Evolutionary conservation across 73 alveolate species (phyloP), one percentile per base, ranked within the genome.

Genomic region (Paramecium tetraurelia): DNA sequence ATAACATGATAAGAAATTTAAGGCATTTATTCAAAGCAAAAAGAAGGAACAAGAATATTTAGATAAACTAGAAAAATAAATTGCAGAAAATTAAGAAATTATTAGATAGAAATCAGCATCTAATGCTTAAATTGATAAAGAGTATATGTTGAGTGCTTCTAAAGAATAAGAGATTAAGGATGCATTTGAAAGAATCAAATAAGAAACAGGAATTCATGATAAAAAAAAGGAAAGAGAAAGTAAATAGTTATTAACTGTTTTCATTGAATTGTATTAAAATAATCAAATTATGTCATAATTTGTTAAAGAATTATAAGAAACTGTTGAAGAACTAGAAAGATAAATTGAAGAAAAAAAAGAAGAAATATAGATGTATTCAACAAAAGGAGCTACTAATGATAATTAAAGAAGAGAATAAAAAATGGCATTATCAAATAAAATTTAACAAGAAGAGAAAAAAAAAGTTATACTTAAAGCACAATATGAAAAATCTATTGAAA

Each of bases 171-270:
- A 88, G 71, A 88, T 88, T 24, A 88, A 88, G 16, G 86, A 88
- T 24, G 93, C 93, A 2, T 88, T 88, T 88, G 93, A 88, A 46
- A 88, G 93, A 88, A 88, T 88, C 24, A 88, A 88, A 88, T 69
- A 88, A 88, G 93, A 88, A 68, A 88, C 93, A 22, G 93, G 93
- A 43, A 88, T 88, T 12, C 85, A 88, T 70, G 93, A 88, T 77
- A 77, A 77, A 43, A 88, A 76, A 9, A 88, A 88, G 16, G 93
- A 88, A 43, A 88, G 86, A 40, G 93, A 88, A 33, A 88, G 93
- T 58, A 88, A 88, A 41, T 58, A 88, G 43, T 43, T 88, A 41
- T 80, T 88, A 6, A 88, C 85, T 18, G 93, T 88, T 21, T 88
- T 88, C 41, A 88, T 88, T 58, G 86, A 88, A 29, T 80, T 88